Evolutionary conservation across 192 early-diverging fungal genomes (phyloP).

Genomic region (Gigaspora rosea): DNA sequence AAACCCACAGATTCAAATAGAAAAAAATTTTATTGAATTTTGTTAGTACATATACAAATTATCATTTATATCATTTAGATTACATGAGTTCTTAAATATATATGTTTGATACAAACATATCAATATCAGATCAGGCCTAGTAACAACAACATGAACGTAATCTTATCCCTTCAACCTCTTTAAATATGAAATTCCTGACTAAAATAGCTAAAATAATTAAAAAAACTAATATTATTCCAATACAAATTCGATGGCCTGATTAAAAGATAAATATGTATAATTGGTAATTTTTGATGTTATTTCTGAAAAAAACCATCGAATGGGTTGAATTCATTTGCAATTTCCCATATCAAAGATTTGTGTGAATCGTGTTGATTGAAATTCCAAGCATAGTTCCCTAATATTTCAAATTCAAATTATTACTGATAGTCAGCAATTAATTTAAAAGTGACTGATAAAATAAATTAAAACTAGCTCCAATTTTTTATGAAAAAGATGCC

Average conservation of each 20-base stretch:
- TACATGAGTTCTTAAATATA: too few relatives aligned
- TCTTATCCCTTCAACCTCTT: neutral
- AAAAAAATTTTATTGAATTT: too few relatives aligned
- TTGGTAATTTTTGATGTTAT: constrained; percentile 31
- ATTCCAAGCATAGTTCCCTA: constrained; percentile 41
- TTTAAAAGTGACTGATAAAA: too few relatives aligned
- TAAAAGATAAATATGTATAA: constrained; percentile 46
- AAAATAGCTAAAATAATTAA: constrained; percentile 44
- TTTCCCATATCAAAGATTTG: constrained; percentile 46
- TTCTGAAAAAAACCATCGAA: constrained; percentile 51
- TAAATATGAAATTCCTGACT: constrained; percentile 18
- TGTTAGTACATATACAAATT: too few relatives aligned
- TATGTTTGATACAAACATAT: too few relatives aligned
- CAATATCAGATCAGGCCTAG: too few relatives aligned
- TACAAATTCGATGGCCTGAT: constrained; percentile 55
- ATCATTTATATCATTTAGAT: too few relatives aligned
- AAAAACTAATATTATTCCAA: constrained; percentile 55
- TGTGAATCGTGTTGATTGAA: constrained; percentile 45
- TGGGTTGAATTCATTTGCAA: constrained; percentile 54
- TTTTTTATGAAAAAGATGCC: constrained; percentile 10
- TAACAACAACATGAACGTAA: too few relatives aligned
- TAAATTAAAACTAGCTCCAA: neutral
- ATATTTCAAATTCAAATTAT: neutral
- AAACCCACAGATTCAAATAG: too few relatives aligned
- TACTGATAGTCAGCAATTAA: neutral